Conservation (phyloP, 768 basidiomycete species). For the Tulasnella sp. region DNA sequence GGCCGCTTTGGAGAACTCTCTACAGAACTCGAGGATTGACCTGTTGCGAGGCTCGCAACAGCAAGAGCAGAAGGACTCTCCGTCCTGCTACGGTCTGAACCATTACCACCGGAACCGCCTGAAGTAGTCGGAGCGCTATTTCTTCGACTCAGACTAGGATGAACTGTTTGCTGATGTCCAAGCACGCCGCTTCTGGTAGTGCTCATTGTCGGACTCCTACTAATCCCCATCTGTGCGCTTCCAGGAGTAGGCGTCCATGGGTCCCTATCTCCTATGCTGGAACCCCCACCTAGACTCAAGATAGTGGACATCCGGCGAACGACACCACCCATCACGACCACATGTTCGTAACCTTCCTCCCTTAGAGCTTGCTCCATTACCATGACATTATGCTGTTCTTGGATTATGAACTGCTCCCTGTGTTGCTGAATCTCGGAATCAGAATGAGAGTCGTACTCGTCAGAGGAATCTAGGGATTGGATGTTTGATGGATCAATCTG, state of each 20-base stretch:
- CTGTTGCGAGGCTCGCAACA: no score
- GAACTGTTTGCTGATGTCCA: no score
- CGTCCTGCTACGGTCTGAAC: no score
- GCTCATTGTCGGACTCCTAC: slow-evolving; percentile 1
- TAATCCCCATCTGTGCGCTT: background rate
- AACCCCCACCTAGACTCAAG: slow-evolving; percentile 1
- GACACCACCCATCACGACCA: slow-evolving; percentile 6
- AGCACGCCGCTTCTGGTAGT: background rate
- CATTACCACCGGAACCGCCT: no score
- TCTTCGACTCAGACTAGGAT: no score
- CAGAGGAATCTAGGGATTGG: background rate
- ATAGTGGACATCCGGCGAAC: slow-evolving; percentile 12
- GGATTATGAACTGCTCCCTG: background rate
- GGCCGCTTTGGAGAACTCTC: no score
- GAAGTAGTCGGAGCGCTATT: no score
- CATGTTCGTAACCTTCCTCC: slow-evolving; percentile 4
- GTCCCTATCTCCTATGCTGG: background rate
- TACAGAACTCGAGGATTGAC: no score
- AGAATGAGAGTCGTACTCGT: background rate
- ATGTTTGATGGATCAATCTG: background rate
- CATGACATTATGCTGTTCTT: slow-evolving; percentile 7
- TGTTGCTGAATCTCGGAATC: background rate
- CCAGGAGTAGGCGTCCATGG: slow-evolving; percentile 10
- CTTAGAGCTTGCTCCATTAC: slow-evolving; percentile 10
- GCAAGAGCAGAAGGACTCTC: no score